Evolutionary conservation across 441 rosid species (phyloP).

Genomic region (Erodium texanum): DNA sequence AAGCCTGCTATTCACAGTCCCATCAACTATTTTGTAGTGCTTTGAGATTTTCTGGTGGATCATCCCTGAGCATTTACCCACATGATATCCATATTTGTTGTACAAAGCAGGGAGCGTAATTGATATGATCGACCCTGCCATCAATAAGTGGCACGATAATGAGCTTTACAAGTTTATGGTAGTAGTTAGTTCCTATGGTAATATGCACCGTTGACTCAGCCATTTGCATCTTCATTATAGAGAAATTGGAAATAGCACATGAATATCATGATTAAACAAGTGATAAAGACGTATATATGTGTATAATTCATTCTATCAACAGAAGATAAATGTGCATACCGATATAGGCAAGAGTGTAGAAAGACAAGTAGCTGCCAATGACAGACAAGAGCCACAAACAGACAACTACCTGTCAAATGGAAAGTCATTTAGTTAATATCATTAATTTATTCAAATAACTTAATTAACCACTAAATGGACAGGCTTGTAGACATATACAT

Average conservation of each 20-base stretch:
- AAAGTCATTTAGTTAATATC: neutral
- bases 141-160: slow-evolving; percentile 14
- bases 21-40: slow-evolving; percentile 76
- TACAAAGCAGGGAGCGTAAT: slow-evolving; percentile 72
- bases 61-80: slow-evolving; percentile 63
- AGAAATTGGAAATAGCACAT: neutral
- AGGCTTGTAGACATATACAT: neutral
- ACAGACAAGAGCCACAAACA: slow-evolving; percentile 87
- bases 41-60: slow-evolving; percentile 55
- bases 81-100: slow-evolving; percentile 49
- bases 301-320: neutral
- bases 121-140: slow-evolving; percentile 61
- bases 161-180: neutral
- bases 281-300: neutral
- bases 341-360: slow-evolving; percentile 76
- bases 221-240: neutral
- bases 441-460: neutral
- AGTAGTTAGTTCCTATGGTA: neutral
- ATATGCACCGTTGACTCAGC: neutral
- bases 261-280: neutral
- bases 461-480: neutral
- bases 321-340: slow-evolving; percentile 37
- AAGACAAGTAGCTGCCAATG: slow-evolving; percentile 67
- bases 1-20: slow-evolving; percentile 59
- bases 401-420: slow-evolving; percentile 59